These are phyloP conservation scores for Trichosporon inkin DNA, from an alignment of 1,284 basidiomycete species.

Conservation along the genomic window DNA sequence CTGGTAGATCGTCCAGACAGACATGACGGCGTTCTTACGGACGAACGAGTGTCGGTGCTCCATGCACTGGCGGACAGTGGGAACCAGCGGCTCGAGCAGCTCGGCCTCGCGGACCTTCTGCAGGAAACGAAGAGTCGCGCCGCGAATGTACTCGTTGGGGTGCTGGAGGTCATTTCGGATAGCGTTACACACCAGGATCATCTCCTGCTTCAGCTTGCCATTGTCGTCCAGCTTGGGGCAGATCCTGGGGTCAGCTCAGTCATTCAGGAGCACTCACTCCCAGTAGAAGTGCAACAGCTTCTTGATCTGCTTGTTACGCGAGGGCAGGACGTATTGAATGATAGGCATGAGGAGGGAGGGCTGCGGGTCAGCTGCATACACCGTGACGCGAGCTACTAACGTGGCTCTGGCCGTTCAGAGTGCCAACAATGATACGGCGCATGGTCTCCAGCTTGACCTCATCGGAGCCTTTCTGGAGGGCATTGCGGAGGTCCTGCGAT, in stretches of 20 bases:
- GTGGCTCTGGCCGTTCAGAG: slow-evolving; percentile 85
- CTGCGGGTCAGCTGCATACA: slow-evolving; percentile 52
- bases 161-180: slow-evolving; percentile 99
- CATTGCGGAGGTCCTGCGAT: slow-evolving; percentile 74
- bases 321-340: slow-evolving; percentile 96
- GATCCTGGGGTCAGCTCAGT: slow-evolving; percentile 52
- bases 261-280: slow-evolving; percentile 58
- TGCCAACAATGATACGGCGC: slow-evolving; percentile 89
- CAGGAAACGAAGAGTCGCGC: slow-evolving; percentile 91
- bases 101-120: slow-evolving; percentile 95
- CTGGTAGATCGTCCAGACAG: slow-evolving; percentile 89
- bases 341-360: slow-evolving; percentile 93
- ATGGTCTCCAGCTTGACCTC: slow-evolving; percentile 97
- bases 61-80: slow-evolving; percentile 86
- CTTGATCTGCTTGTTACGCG: slow-evolving; percentile 94
- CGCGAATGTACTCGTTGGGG: slow-evolving; percentile 98
- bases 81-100: slow-evolving; percentile 91
- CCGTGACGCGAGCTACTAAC: slow-evolving; percentile 42
- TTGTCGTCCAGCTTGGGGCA: slow-evolving; percentile 97
- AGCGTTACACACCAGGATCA: slow-evolving; percentile 98
- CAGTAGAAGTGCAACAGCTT: slow-evolving; percentile 99
- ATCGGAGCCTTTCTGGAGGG: slow-evolving; percentile 86
- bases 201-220: slow-evolving; percentile 98
- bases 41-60: slow-evolving; percentile 99
- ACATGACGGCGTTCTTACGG: slow-evolving; percentile 97